phyloP scores from a whole-genome alignment of 139 green algal species.

The Desmodesmus armatus region DNA sequence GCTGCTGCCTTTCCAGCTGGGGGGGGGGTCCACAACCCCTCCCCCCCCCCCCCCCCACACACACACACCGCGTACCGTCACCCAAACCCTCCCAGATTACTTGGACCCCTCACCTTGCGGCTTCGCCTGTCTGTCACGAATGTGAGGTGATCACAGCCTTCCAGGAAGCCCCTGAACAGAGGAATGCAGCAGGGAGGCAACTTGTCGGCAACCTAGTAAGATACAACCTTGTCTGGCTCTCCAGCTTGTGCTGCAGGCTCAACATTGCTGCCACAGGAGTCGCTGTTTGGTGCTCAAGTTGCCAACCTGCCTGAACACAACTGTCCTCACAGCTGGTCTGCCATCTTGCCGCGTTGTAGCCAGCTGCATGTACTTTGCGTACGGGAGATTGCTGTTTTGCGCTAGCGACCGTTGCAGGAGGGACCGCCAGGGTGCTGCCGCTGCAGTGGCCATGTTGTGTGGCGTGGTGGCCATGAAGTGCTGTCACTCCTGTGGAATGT shows the following conservation, averaged over 20 bases:
- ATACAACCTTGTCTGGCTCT: not conserved
- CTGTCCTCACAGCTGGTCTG: constrained; percentile 78
- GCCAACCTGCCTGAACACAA: constrained; percentile 71
- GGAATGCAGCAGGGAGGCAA: not conserved
- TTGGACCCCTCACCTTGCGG: constrained; percentile 68
- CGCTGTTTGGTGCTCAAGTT: not conserved
- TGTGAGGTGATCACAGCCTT: constrained; percentile 64
- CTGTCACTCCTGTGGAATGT: too few relatives aligned
- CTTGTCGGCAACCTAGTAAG: not conserved
- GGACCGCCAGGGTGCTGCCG: constrained; percentile 26
- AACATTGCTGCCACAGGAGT: not conserved
- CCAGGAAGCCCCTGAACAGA: constrained; percentile 72
- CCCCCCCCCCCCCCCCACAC: too few relatives aligned
- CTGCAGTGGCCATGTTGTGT: too few relatives aligned
- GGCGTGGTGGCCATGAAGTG: too few relatives aligned
- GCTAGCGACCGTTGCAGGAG: constrained; percentile 40
- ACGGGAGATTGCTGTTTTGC: constrained; percentile 43
- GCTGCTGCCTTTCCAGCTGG: too few relatives aligned
- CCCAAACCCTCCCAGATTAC: too few relatives aligned
- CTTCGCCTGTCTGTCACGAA: constrained; percentile 76
- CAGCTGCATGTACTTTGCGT: constrained; percentile 78
- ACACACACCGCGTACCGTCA: too few relatives aligned
- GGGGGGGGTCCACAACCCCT: too few relatives aligned
- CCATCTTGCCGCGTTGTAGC: constrained; percentile 78
- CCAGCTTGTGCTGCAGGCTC: not conserved